A percentile compares a stretch with the other conserved stretches of the same genome.
Evolutionary conservation across 345 rosid species (phyloP).

Genomic region (Citrus medica): DNA sequence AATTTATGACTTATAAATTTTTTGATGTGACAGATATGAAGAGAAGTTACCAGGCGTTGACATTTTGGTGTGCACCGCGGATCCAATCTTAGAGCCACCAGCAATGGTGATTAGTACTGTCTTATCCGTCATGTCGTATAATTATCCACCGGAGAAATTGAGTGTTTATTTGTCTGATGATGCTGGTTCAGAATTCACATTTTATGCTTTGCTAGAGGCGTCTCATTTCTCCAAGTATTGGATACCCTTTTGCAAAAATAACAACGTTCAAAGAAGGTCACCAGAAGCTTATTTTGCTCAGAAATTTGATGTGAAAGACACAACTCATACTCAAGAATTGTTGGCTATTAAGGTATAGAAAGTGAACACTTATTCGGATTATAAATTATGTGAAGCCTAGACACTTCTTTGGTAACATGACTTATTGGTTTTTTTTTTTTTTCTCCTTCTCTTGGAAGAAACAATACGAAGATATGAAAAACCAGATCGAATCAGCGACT

Average conservation of each 20-base stretch:
- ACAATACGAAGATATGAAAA: constrained; percentile 24
- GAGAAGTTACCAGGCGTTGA: constrained; percentile 33
- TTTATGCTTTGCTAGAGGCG: constrained; percentile 39
- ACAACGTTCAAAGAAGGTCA: constrained; percentile 21
- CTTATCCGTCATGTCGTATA: constrained; percentile 31
- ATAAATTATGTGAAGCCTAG: too few relatives aligned
- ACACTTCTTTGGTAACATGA: not conserved
- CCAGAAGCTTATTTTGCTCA: constrained; percentile 33
- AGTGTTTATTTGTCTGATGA: constrained; percentile 44
- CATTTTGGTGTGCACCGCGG: constrained; percentile 46
- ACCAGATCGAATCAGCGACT: constrained; percentile 17
- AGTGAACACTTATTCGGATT: too few relatives aligned
- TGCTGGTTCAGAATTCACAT: constrained; percentile 33
- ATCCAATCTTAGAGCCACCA: constrained; percentile 41
- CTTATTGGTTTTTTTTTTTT: not conserved
- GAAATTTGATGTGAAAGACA: not conserved
- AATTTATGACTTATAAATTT: too few relatives aligned
- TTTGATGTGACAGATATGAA: constrained; percentile 13
- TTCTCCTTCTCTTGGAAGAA: not conserved
- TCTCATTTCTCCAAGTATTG: constrained; percentile 32
- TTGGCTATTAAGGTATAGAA: not conserved
- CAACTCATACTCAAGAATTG: constrained; percentile 8
- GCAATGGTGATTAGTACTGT: constrained; percentile 37
- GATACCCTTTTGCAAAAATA: constrained; percentile 38
- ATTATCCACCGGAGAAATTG: constrained; percentile 34